Evolutionary conservation across 768 basidiomycete genomes (phyloP).

Genomic region (Multifurca ochricompacta): DNA sequence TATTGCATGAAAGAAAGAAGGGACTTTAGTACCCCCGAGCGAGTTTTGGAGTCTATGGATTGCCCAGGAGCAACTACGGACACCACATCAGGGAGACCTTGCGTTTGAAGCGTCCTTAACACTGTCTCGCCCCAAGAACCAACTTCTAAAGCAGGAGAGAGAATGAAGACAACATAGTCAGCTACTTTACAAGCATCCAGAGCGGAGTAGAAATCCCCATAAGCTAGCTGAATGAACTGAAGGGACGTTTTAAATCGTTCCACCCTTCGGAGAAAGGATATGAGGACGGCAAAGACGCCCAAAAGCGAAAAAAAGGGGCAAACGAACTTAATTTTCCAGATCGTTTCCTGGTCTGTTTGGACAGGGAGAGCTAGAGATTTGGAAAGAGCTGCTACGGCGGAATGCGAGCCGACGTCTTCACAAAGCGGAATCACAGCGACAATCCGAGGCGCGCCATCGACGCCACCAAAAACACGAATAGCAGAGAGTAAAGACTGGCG

Average conservation of each 20-base stretch:
- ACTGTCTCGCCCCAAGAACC: conserved; percentile 80
- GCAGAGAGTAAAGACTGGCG: conserved; percentile 58
- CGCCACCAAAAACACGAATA: conserved; percentile 70
- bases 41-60: conserved; percentile 52
- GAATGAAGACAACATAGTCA: conserved; percentile 81
- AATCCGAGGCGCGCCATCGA: conserved; percentile 74
- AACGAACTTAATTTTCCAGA: conserved; percentile 63
- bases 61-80: conserved; percentile 58
- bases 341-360: conserved; percentile 44
- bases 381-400: conserved; percentile 49
- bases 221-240: conserved; percentile 75
- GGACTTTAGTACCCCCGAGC: conserved; percentile 69
- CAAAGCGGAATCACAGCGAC: conserved; percentile 84
- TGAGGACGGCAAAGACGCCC: not conserved
- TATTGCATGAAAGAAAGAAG: conserved; percentile 91
- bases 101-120: conserved; percentile 79
- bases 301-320: not conserved
- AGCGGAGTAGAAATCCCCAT: conserved; percentile 63
- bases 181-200: conserved; percentile 83
- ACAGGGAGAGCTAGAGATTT: conserved; percentile 48
- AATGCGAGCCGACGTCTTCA: conserved; percentile 48
- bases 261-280: conserved; percentile 39
- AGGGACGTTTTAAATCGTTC: conserved; percentile 88
- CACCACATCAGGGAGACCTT: conserved; percentile 81
- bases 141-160: conserved; percentile 80